These are phyloP conservation scores for Sphaerulina vaccinii DNA, from an alignment of 2,329 filamentous ascomycete genomes.

Conservation along the genomic window DNA sequence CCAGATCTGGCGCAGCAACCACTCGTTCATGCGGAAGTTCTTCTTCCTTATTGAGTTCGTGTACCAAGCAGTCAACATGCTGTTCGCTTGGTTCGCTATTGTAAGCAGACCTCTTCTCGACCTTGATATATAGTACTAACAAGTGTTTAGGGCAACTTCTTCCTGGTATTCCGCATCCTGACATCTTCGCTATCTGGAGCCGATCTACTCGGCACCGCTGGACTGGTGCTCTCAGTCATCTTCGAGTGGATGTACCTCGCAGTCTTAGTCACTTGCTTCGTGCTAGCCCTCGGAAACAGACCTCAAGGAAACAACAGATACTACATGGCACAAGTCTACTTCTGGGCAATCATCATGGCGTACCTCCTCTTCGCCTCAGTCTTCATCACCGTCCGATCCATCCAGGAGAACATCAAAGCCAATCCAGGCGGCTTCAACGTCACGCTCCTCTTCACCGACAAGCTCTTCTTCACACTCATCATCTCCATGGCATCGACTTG, in stretches of 20 bases:
- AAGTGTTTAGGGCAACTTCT: constrained; percentile 74
- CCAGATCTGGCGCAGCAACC: constrained; percentile 90
- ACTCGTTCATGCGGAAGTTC: constrained; percentile 81
- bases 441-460: constrained; percentile 75
- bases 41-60: constrained; percentile 90
- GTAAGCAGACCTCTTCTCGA: constrained; percentile 43
- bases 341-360: constrained; percentile 95
- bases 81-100: constrained; percentile 98
- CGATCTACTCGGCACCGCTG: constrained; percentile 70
- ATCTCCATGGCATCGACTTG: constrained; percentile 91
- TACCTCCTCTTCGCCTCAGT: constrained; percentile 94
- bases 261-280: constrained; percentile 90
- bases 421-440: constrained; percentile 66
- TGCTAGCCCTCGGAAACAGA: constrained; percentile 88
- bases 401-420: constrained; percentile 66
- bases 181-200: constrained; percentile 75
- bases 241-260: constrained; percentile 97
- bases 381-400: constrained; percentile 86
- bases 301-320: constrained; percentile 90
- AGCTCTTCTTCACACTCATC: constrained; percentile 89
- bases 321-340: constrained; percentile 97
- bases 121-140: constrained; percentile 3
- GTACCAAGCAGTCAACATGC: constrained; percentile 94
- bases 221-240: constrained; percentile 78
- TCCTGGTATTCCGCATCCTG: constrained; percentile 95